Conservation (phyloP, 2,329 filamentous ascomycete species). For the Kalmusia sp. region DNA sequence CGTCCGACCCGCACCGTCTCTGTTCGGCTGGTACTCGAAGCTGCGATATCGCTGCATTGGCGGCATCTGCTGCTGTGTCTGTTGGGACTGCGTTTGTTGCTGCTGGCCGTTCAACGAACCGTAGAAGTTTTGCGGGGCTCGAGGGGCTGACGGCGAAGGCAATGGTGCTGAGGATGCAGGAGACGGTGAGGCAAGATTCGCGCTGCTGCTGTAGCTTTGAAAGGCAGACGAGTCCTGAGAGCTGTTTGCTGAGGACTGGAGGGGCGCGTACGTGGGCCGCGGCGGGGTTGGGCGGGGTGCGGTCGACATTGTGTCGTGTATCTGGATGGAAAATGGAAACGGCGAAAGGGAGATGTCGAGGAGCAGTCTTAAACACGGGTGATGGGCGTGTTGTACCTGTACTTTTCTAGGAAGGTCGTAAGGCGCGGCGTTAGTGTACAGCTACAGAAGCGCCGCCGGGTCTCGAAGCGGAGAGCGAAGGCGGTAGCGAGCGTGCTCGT, state of each 20-base stretch:
- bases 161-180: slow-evolving; percentile 41
- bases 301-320: slow-evolving; percentile 31
- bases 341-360: neutral
- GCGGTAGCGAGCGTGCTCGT: slow-evolving; percentile 28
- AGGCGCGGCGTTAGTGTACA: slow-evolving; percentile 22
- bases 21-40: slow-evolving; percentile 45
- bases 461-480: slow-evolving; percentile 5
- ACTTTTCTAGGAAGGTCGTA: slow-evolving; percentile 1
- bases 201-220: slow-evolving; percentile 52
- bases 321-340: too few species aligned
- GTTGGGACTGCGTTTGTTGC: slow-evolving; percentile 35
- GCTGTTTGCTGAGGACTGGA: slow-evolving; percentile 38
- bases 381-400: neutral
- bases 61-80: slow-evolving; percentile 37
- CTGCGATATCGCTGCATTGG: slow-evolving; percentile 33
- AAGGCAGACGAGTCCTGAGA: slow-evolving; percentile 41
- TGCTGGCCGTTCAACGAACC: slow-evolving; percentile 37
- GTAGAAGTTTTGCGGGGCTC: slow-evolving; percentile 44
- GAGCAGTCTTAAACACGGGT: neutral
- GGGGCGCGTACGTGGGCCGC: slow-evolving; percentile 45
- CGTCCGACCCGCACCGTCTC: slow-evolving; percentile 42
- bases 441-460: slow-evolving; percentile 18
- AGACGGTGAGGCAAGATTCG: slow-evolving; percentile 46
- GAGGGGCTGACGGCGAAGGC: slow-evolving; percentile 41
- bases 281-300: slow-evolving; percentile 26